Percentiles rank a stretch among this genome's conserved stretches.
phyloP scores from a whole-genome alignment of 2,329 filamentous ascomycete genomes.

The Penicillium sp. region DNA sequence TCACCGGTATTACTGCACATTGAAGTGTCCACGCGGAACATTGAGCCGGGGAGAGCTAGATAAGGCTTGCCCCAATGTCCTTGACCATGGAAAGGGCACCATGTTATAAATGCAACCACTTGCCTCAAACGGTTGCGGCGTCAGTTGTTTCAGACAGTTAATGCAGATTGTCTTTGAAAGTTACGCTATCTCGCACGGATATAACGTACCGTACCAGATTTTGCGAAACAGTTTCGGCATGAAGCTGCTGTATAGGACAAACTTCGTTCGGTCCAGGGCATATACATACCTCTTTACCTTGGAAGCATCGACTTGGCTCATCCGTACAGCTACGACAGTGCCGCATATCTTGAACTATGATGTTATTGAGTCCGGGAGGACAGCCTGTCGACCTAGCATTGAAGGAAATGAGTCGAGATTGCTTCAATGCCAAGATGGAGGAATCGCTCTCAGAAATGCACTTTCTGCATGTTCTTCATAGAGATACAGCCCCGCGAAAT shows the following conservation, averaged over 20 bases:
- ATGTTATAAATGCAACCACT: not conserved
- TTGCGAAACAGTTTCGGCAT: constrained; percentile 14
- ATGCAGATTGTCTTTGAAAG: constrained; percentile 22
- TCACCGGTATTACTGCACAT: constrained; percentile 10
- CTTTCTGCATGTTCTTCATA: constrained; percentile 17
- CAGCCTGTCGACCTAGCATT: constrained; percentile 14
- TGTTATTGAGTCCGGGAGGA: constrained; percentile 20
- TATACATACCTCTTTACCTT: constrained; percentile 23
- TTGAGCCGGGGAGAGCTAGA: constrained; percentile 10
- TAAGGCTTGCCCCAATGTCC: constrained; percentile 11
- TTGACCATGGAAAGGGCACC: constrained; percentile 9
- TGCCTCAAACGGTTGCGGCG: not conserved
- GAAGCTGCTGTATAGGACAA: constrained; percentile 24
- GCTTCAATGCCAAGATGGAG: constrained; percentile 16
- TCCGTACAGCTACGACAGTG: constrained; percentile 22
- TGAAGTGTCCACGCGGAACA: constrained; percentile 10
- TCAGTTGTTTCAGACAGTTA: constrained; percentile 8
- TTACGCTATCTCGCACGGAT: constrained; percentile 29
- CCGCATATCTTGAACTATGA: constrained; percentile 21
- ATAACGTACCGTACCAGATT: constrained; percentile 24
- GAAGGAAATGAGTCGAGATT: constrained; percentile 3
- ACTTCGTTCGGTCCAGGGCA: constrained; percentile 23
- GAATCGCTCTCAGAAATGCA: constrained; percentile 19
- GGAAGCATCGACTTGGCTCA: constrained; percentile 22
- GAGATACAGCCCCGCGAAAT: constrained; percentile 20